Evolutionary conservation across 2,329 filamentous ascomycete species (phyloP), one percentile per base, ranked within the genome.

Genomic region (Blastomyces silverae): DNA sequence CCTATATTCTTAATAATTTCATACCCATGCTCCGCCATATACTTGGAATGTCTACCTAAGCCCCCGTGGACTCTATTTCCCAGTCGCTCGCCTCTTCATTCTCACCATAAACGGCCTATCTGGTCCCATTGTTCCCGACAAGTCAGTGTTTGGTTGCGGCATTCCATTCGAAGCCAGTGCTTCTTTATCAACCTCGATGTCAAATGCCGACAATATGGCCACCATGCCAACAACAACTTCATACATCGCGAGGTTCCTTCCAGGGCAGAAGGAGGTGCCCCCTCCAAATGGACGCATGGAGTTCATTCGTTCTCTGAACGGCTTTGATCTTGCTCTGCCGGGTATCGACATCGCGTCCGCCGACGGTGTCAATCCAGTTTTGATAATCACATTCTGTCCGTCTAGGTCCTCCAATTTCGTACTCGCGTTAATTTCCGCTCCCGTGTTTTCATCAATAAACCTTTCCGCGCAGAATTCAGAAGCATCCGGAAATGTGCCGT

Each of bases 151-250:
- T 8, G 58, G 57, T 44, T 52, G 42, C 7, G 66, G 66, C 42
- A 64, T 64, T 52, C 66, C 66, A 58, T 64, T 66, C 28, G 28
- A 31, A 20, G 17, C 31, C 50, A 67, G 62, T 8, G 64, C 62
- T 11, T 61, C 66, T n/a, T 66, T 25, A 46, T 67, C 64, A 37
- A 67, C 60, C 31, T 67, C 66, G 17, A 67, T 66, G 22, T 67
- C 66, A 37, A 66, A 66, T 44, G 56, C 61, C 34, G 63, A 60
- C 11, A 67, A 50, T 37, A 67, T 25, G 10, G 52, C 61, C 11
- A 59, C 62, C 64, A 66, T 34, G 4, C 39, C 52, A 44, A 46
- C 60, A 15, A 67, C 31, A 5, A 61, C 62, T 42, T 67, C 64
- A 17, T 63, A 62, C 39, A 67, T 34, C 13, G 64, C 64, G 28